Evolutionary conservation across 2,329 filamentous ascomycete genomes (phyloP), one percentile per base, ranked within the genome.

Genomic region (Dendryphion nanum): DNA sequence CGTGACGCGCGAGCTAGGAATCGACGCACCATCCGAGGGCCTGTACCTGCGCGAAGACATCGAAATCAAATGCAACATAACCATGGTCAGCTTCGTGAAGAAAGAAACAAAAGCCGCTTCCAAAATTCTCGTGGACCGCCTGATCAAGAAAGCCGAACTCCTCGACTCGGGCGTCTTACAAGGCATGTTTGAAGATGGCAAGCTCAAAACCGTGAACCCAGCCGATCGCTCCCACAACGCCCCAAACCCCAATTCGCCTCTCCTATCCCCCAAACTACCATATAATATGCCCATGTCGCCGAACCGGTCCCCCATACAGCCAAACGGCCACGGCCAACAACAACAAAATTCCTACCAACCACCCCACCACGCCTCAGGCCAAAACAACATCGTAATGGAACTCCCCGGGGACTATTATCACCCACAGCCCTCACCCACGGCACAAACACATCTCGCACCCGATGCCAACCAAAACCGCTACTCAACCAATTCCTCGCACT

Each of bases 141-240:
- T 87, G 57, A 79, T 85, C 54, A 83, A 84, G 55, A 86, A 86
- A 69, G 83, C 83, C 1, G 81, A 84, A 61, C 68, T 86, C 16
- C 69, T 86, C 26, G 83, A 86, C 50, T 71, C 81, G 5, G 83
- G 83, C 13, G 72, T 78, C 14, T 68, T 86, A 33, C 76, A 79
- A 29, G 82, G 79, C 38, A 84, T 86, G 81, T 78, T 85, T 54
- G 75, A 83, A 50, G 70, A 82, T 44, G 82, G 82, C 32, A 77
- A 70, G 52, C 69, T 85, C 42, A 79, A 72, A 65, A 85, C 81
- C 0, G 59, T 79, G 44, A 77, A 76, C 48, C 72, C 73, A 2
- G 69, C 66, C 24, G 66, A 68, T 28, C 57, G 54, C 17, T 53
- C 53, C 2, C 35, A 42, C 14, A 18, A 38, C 8, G 30, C 3